Evolutionary conservation across 2,329 filamentous ascomycete species (phyloP).

Genomic region (Ophiosphaerella herpotricha): DNA sequence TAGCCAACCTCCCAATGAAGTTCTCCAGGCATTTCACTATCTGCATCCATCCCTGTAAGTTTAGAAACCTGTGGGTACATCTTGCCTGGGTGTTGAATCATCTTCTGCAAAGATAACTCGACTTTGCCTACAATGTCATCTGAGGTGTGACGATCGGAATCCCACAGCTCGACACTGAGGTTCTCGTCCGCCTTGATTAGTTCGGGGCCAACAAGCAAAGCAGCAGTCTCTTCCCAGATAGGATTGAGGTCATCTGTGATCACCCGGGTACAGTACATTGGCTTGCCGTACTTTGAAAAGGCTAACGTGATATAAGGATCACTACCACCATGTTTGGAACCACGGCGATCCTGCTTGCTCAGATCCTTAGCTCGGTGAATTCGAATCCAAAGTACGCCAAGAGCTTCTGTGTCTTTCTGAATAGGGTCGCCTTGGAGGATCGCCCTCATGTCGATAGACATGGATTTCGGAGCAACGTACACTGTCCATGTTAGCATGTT

Average conservation of each 20-base stretch:
- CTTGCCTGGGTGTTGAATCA: conserved; percentile 90
- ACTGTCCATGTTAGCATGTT: conserved; percentile 51
- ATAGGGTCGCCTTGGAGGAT: conserved; percentile 91
- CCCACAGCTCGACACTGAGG: conserved; percentile 92
- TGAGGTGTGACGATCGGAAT: conserved; percentile 87
- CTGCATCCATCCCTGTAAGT: conserved; percentile 79
- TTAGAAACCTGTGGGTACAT: conserved; percentile 91
- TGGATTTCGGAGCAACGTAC: conserved; percentile 92
- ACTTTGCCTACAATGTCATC: conserved; percentile 96
- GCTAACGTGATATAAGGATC: conserved; percentile 95
- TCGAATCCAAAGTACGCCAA: conserved; percentile 89
- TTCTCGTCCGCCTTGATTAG: conserved; percentile 93
- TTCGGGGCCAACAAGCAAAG: conserved; percentile 83
- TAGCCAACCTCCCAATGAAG: conserved; percentile 96
- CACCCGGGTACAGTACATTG: conserved; percentile 95
- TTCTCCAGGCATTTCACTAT: conserved; percentile 87
- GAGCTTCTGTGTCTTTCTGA: conserved; percentile 82
- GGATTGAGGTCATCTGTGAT: conserved; percentile 95
- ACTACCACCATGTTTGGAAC: conserved; percentile 82
- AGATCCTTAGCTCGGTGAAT: conserved; percentile 87
- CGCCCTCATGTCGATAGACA: conserved; percentile 88
- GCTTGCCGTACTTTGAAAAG: conserved; percentile 96
- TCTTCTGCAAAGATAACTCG: conserved; percentile 89
- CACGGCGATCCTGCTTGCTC: conserved; percentile 87
- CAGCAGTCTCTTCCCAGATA: conserved; percentile 85